Evolutionary conservation across 352 stramenopile species (phyloP), one percentile per base, ranked within the genome.

Genomic region (Lagenidium giganteum): DNA sequence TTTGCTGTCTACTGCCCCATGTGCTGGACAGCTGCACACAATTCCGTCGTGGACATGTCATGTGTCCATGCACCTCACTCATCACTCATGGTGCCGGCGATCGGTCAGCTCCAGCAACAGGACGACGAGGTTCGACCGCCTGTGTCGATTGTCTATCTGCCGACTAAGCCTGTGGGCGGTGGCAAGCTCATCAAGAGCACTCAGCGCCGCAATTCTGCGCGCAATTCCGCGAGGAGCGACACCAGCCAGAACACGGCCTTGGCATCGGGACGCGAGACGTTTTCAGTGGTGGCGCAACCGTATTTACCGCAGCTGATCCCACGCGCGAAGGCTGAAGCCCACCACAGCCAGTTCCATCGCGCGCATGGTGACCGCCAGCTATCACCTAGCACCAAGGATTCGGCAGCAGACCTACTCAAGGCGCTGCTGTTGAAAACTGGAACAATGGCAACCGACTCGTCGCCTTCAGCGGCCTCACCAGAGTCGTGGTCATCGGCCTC

Each of bases 121-220:
- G 55, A 41, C 8, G 42, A 46, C 16, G 28, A 36, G 9, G 30
- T 30, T 1, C 13, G 30, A 11, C 68, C 61, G 11, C 58, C 61
- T 11, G 46, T 84, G 1, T 53, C 58, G 3, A 81, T 87, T 56
- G 33, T 83, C 2, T 87, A 87, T 33, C 39, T 87, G 5, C 68
- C 70, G 4, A 77, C 59, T n/a, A 83, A 79, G 46, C 45, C 58
- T 3, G 42, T 70, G 6, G 36, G 36, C 0, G 7, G 34, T 22
- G 70, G 67, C 5, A 68, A 59, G 18, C 30, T 77, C 13, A 36
- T 47, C 29, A 60, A 42, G 41, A 53, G 57, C 0, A 42, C 54
- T 52, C 3, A 47, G 43, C 3, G 52, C 56, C 5, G 36, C 36
- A 8, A 57, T 57, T 32, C 36, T 68, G 36, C 58, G 54, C 4